Conservation (phyloP, 768 basidiomycete genomes). For the Suillus sp. region DNA sequence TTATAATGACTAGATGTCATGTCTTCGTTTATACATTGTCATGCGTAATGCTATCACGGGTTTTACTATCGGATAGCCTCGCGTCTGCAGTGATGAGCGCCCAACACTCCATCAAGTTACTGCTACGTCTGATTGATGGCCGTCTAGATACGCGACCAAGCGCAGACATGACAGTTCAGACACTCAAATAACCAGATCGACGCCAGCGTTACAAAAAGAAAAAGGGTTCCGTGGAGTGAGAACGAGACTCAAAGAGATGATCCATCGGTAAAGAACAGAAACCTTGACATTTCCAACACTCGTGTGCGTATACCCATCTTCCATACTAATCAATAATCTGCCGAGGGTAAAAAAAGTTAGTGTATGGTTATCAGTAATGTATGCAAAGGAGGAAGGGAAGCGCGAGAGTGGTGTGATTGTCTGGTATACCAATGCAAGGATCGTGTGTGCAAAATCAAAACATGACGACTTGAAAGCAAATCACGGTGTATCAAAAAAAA, state of each 20-base stretch:
- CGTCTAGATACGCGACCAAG: neutral
- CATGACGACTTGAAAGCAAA: slow-evolving; percentile 10
- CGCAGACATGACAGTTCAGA: neutral
- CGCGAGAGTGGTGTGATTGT: slow-evolving; percentile 1
- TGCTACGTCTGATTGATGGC: neutral
- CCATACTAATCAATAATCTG: slow-evolving; percentile 5
- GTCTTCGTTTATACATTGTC: neutral
- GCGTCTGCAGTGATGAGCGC: neutral
- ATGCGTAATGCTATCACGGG: neutral
- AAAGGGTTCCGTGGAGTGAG: neutral
- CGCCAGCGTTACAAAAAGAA: neutral
- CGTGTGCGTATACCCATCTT: neutral
- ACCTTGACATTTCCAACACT: neutral
- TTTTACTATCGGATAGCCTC: neutral
- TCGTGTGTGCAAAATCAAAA: slow-evolving; percentile 10
- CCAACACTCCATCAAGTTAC: neutral
- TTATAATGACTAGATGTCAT: neutral
- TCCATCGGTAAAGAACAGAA: neutral
- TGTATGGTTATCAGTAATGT: slow-evolving; percentile 11
- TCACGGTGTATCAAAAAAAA: neutral
- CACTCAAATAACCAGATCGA: neutral
- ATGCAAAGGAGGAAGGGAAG: slow-evolving; percentile 2
- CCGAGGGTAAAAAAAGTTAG: slow-evolving; percentile 1
- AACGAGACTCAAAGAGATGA: neutral
- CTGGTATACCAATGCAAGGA: slow-evolving; percentile 9